Percentiles rank a stretch among this genome's conserved stretches.
Evolutionary conservation across 1,284 basidiomycete species (phyloP).

Genomic region (Cutaneotrichosporon sp.): DNA sequence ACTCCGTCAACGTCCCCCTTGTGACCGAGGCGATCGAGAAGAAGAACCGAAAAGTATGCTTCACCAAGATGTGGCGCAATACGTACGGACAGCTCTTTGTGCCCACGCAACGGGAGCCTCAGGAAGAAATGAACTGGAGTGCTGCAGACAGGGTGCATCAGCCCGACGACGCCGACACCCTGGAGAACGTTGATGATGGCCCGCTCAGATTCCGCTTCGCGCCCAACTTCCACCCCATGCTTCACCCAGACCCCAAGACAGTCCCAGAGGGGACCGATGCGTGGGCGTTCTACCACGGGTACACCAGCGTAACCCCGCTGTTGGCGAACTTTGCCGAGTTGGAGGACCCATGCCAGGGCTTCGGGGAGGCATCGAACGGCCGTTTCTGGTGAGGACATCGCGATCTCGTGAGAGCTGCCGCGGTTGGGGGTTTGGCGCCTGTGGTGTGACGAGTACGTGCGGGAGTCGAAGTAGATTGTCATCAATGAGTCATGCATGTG

Average conservation of each 20-base stretch:
- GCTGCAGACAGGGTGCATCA: conserved; percentile 7
- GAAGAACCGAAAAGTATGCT: conserved; percentile 35
- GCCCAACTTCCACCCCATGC: conserved; percentile 66
- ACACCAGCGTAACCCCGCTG: conserved; percentile 37
- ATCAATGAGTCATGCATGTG: conserved; percentile 3
- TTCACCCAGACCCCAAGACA: conserved; percentile 57
- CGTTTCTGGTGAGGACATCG: conserved; percentile 1
- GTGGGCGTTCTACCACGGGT: conserved; percentile 50
- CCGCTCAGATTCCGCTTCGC: conserved; percentile 70
- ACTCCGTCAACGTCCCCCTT: conserved; percentile 47
- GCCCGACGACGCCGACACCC: not conserved
- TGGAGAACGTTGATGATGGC: conserved; percentile 1
- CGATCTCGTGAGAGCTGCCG: too few species aligned
- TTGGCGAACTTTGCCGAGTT: conserved; percentile 30
- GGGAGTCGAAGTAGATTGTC: too few species aligned
- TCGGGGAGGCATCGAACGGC: not conserved
- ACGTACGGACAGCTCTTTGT: conserved; percentile 45
- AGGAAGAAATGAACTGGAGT: conserved; percentile 7
- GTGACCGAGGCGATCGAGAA: conserved; percentile 33
- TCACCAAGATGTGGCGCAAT: conserved; percentile 48
- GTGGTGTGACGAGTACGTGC: too few species aligned
- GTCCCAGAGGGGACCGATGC: conserved; percentile 73
- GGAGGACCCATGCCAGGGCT: not conserved
- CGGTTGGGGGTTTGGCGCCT: too few species aligned
- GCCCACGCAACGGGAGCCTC: conserved; percentile 7